These are phyloP conservation scores for Fragilariopsis cylindrus DNA, from an alignment of 108 stramenopile genomes.

Conservation along the genomic window DNA sequence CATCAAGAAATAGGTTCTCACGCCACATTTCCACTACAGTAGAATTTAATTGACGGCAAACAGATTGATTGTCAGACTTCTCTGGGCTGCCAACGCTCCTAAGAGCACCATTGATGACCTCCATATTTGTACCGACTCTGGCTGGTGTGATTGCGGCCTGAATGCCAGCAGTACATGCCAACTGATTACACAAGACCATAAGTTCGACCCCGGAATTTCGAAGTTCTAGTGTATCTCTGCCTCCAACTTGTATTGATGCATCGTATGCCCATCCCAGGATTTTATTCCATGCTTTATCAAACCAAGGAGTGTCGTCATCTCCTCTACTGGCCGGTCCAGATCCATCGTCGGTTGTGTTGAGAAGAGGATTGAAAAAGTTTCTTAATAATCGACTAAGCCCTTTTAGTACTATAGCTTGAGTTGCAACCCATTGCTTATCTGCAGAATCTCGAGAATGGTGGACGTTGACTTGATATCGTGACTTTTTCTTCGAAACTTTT, in stretches of 20 bases:
- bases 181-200: conserved; percentile 64
- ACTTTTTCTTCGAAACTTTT: conserved; percentile 6
- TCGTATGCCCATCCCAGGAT: conserved; percentile 63
- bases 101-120: conserved; percentile 86
- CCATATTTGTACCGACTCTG: conserved; percentile 85
- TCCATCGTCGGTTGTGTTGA: conserved; percentile 40
- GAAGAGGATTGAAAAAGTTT: conserved; percentile 61
- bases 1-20: conserved; percentile 61
- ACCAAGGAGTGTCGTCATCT: conserved; percentile 57
- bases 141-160: conserved; percentile 73
- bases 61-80: conserved; percentile 6
- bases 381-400: conserved; percentile 81
- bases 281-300: conserved; percentile 70
- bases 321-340: neutral
- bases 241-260: conserved; percentile 48
- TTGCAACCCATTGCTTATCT: conserved; percentile 84
- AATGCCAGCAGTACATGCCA: conserved; percentile 68
- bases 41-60: conserved; percentile 9
- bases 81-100: conserved; percentile 48
- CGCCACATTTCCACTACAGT: conserved; percentile 31
- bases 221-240: conserved; percentile 76
- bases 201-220: conserved; percentile 74
- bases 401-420: conserved; percentile 76
- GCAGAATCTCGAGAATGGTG: conserved; percentile 85
- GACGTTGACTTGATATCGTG: conserved; percentile 75